A percentile compares a stretch with the other conserved stretches of the same genome.
Conservation (phyloP, 2,329 filamentous ascomycete species). For the Trichoderma breve region DNA sequence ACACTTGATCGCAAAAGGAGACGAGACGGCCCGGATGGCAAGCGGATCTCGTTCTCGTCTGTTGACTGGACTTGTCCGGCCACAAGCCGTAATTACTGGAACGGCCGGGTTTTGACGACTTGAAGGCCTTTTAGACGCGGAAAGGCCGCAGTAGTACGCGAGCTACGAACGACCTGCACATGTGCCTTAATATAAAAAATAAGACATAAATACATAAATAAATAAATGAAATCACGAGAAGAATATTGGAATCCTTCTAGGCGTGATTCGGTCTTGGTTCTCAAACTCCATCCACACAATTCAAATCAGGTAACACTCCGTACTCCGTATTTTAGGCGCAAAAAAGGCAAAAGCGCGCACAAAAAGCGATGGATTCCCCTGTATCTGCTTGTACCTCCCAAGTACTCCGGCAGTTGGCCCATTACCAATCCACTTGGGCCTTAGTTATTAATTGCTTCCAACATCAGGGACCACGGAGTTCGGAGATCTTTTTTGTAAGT, state of each 20-base stretch:
- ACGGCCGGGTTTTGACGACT: background rate
- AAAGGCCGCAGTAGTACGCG: background rate
- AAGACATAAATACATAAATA: background rate
- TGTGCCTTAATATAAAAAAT: background rate
- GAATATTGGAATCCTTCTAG: background rate
- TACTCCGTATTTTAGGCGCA: background rate
- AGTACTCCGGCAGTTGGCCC: background rate
- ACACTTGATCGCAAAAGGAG: constrained; percentile 1
- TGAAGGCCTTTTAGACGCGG: background rate
- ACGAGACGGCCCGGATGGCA: background rate
- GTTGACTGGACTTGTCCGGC: background rate
- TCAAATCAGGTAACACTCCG: background rate
- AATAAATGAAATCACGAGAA: background rate
- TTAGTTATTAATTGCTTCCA: constrained; percentile 2
- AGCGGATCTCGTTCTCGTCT: background rate
- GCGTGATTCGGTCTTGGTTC: background rate
- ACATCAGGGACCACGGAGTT: constrained; percentile 3
- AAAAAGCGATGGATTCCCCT: background rate
- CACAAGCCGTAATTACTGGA: constrained; percentile 13
- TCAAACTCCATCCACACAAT: background rate
- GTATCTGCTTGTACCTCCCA: background rate
- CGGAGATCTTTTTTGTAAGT: background rate
- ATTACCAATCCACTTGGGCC: constrained; percentile 5
- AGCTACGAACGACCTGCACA: background rate
- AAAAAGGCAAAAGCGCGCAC: background rate